These are phyloP conservation scores for Teunomyces tritomae DNA, from an alignment of 805 yeast genomes.

Conservation along the genomic window DNA sequence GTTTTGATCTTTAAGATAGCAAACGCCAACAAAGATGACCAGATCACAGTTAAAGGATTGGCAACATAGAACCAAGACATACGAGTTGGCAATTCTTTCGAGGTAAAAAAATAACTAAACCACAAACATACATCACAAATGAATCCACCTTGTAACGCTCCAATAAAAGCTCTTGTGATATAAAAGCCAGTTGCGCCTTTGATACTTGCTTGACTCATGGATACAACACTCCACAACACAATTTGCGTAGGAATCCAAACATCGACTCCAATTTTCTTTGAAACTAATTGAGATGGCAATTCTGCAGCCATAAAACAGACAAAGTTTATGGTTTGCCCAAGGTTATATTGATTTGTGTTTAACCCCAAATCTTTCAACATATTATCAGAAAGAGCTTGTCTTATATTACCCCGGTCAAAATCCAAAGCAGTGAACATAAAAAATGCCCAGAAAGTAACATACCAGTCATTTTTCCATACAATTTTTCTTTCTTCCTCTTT, in stretches of 20 bases:
- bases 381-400: conserved; percentile 23
- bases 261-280: conserved; percentile 25
- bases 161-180: conserved; percentile 21
- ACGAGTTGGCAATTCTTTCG: conserved; percentile 55
- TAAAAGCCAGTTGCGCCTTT: conserved; percentile 16
- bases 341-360: conserved; percentile 22
- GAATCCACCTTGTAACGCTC: conserved; percentile 25
- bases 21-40: conserved; percentile 46
- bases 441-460: conserved; percentile 22
- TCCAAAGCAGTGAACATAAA: conserved; percentile 22
- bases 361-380: conserved; percentile 19
- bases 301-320: conserved; percentile 23
- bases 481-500: conserved; percentile 19
- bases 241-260: conserved; percentile 24
- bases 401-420: conserved; percentile 23
- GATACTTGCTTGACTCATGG: conserved; percentile 19
- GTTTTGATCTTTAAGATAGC: conserved; percentile 55
- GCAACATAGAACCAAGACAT: conserved; percentile 61
- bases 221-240: conserved; percentile 22
- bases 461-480: conserved; percentile 19
- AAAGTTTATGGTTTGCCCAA: conserved; percentile 21
- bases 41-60: conserved; percentile 46
- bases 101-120: conserved; percentile 64
- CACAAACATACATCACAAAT: conserved; percentile 64
- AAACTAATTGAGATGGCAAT: conserved; percentile 24